Conservation (phyloP, 148 eudicot genomes). For the Cornus florida region DNA sequence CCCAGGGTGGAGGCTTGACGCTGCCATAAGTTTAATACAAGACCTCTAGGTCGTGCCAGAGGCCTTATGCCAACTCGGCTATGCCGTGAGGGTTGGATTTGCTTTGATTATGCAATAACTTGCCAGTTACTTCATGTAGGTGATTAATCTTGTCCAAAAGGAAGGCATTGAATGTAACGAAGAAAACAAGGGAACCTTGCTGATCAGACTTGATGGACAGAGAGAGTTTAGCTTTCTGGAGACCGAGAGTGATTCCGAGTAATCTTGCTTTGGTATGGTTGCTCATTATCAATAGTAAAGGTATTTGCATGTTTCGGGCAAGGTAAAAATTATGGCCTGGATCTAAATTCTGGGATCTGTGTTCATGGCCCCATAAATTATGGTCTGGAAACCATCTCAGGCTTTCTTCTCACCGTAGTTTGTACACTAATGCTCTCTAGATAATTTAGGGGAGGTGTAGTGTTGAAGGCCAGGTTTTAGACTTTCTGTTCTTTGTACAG, state of each 20-base stretch:
- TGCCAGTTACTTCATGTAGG: constrained; percentile 46
- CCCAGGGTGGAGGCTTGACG: too few relatives aligned
- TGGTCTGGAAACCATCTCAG: neutral
- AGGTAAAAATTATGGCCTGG: neutral
- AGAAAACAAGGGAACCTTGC: constrained; percentile 83
- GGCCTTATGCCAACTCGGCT: neutral
- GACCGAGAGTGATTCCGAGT: constrained; percentile 59
- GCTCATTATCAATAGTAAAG: neutral
- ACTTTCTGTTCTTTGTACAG: neutral
- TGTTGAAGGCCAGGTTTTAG: constrained; percentile 5
- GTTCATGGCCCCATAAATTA: neutral
- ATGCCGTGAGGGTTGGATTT: neutral
- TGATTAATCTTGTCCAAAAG: constrained; percentile 55
- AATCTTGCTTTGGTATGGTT: neutral
- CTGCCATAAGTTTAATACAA: too few relatives aligned
- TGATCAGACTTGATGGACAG: constrained; percentile 71
- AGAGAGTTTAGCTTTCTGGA: constrained; percentile 77
- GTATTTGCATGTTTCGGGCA: too few relatives aligned
- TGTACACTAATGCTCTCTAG: neutral
- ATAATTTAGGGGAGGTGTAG: neutral
- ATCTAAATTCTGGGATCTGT: neutral
- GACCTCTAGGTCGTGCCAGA: neutral
- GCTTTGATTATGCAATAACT: neutral
- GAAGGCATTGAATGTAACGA: constrained; percentile 75
- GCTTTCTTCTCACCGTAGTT: constrained; percentile 3